Conservation (phyloP, 2,329 filamentous ascomycete genomes). For the Talaromyces amestolkiae region DNA sequence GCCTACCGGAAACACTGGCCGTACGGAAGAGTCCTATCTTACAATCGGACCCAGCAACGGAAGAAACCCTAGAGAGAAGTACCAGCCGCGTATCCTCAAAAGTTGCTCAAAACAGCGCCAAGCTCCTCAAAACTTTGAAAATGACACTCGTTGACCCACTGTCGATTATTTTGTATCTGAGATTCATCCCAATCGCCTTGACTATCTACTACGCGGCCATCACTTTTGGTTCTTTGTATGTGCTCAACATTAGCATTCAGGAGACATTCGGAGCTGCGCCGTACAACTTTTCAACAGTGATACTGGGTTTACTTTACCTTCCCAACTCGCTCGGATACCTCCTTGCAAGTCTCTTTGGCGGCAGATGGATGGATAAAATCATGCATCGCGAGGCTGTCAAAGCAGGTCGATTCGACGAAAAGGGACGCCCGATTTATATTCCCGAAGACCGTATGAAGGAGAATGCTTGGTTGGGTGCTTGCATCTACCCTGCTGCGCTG, state of each 20-base stretch:
- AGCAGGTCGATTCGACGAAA: slow-evolving; percentile 65
- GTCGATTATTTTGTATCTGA: slow-evolving; percentile 66
- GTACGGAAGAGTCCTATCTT: slow-evolving; percentile 31
- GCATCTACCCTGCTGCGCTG: slow-evolving; percentile 67
- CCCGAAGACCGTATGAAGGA: slow-evolving; percentile 82
- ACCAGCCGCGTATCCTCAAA: slow-evolving; percentile 58
- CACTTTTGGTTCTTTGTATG: slow-evolving; percentile 71
- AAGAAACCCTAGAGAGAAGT: slow-evolving; percentile 27
- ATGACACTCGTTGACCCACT: slow-evolving; percentile 70
- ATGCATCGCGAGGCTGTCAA: slow-evolving; percentile 74
- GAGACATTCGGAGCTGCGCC: slow-evolving; percentile 64
- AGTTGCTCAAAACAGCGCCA: slow-evolving; percentile 61
- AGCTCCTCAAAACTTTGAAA: slow-evolving; percentile 54
- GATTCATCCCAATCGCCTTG: slow-evolving; percentile 69
- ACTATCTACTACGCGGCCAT: slow-evolving; percentile 73
- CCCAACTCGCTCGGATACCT: slow-evolving; percentile 73
- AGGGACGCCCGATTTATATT: slow-evolving; percentile 64
- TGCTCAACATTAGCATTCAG: slow-evolving; percentile 75
- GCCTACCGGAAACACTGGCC: slow-evolving; percentile 45
- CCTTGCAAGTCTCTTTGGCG: slow-evolving; percentile 65
- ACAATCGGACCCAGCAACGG: slow-evolving; percentile 26
- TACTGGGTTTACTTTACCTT: slow-evolving; percentile 75
- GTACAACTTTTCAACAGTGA: slow-evolving; percentile 66
- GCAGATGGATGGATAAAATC: slow-evolving; percentile 75
- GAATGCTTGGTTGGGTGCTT: slow-evolving; percentile 73